phyloP scores from a whole-genome alignment of 495 filamentous ascomycete species.

The Parathielavia hyrcaniae region DNA sequence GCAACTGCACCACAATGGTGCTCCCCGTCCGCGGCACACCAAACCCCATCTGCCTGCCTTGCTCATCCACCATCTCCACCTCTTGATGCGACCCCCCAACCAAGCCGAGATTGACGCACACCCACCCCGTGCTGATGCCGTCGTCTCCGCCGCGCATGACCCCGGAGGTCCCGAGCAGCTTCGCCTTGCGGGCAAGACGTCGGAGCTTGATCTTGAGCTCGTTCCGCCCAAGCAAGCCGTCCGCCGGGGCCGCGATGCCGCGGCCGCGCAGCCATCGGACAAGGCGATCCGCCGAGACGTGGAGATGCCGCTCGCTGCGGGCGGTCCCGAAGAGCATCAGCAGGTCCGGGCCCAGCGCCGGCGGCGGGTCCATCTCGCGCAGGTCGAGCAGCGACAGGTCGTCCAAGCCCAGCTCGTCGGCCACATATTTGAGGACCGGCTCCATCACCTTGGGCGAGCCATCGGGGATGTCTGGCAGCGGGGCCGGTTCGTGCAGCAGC shows the following conservation, averaged over 20 bases:
- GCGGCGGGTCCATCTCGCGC: slow-evolving; percentile 73
- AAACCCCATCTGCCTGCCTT: slow-evolving; percentile 64
- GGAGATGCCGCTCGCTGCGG: slow-evolving; percentile 85
- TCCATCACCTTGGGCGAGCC: slow-evolving; percentile 66
- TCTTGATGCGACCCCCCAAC: slow-evolving; percentile 50
- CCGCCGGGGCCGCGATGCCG: slow-evolving; percentile 67
- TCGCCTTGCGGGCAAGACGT: slow-evolving; percentile 70
- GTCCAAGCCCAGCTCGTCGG: slow-evolving; percentile 77
- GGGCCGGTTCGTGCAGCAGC: slow-evolving; percentile 53
- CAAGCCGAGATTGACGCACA: slow-evolving; percentile 82
- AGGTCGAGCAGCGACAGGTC: slow-evolving; percentile 72
- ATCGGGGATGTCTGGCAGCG: slow-evolving; percentile 69
- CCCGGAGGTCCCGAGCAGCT: slow-evolving; percentile 56
- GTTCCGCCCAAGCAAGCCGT: slow-evolving; percentile 82
- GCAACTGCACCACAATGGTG: slow-evolving; percentile 75
- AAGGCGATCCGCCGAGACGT: slow-evolving; percentile 82
- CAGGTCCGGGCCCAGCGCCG: slow-evolving; percentile 78
- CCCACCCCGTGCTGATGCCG: slow-evolving; percentile 86
- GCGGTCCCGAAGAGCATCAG: slow-evolving; percentile 94
- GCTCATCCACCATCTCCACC: slow-evolving; percentile 34
- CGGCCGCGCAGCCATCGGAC: slow-evolving; percentile 79
- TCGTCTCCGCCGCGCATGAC: slow-evolving; percentile 54
- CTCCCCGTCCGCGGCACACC: slow-evolving; percentile 53
- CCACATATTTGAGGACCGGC: slow-evolving; percentile 68
- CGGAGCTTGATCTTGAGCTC: slow-evolving; percentile 83